Base-by-base conservation (phyloP, 176 grass and related monocot species). In the Aechmea fasciata region DNA sequence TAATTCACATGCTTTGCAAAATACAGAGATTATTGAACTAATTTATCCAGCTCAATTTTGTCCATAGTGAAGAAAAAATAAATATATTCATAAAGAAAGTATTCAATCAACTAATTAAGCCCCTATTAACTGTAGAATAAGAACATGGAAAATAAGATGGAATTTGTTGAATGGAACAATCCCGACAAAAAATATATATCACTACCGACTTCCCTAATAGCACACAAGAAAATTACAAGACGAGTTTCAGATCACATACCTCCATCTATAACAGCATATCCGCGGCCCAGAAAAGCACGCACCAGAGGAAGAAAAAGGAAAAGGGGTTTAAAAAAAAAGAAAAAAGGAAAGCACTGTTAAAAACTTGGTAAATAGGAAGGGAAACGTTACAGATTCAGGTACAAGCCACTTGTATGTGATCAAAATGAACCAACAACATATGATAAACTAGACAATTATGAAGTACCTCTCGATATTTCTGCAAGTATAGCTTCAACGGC, bases 391-490 rank as follows among this genome's bases (percentile, higher is more conserved):
- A 26, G 24, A 48, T 71, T 8, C 61, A 52, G 19, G 13, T 22
- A 49, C 47, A 48, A 28, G 59, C 49, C 15, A 50, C 26, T 10
- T 11, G 1, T 14, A 11, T 52, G 22, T 33, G 29, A 2, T 53
- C 14, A 2, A 47, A 51, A 54, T 41, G 11, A 65, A 65, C 48
- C 11, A 66, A 22, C 8, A n/a, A 26, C 23, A 64, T 13, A 48
- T 13, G 55, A 23, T 54, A 71, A 17, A 0, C 48, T 29, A 63
- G 1, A 77, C 3, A 64, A 71, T 52, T 10, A 69, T 57, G 71
- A 11, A 63, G 65, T 63, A 96, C 92, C 75, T 97, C 93, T 83
- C 86, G 87, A 47, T 97, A 97, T 73, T 97, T 97, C n/a, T 92
- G 84, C 18, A 97, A 67, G 73, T 97, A 97, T 65, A 82, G 81